Base-by-base conservation (phyloP, 1,284 basidiomycete genomes). In the Anthracocystis walkeri region DNA sequence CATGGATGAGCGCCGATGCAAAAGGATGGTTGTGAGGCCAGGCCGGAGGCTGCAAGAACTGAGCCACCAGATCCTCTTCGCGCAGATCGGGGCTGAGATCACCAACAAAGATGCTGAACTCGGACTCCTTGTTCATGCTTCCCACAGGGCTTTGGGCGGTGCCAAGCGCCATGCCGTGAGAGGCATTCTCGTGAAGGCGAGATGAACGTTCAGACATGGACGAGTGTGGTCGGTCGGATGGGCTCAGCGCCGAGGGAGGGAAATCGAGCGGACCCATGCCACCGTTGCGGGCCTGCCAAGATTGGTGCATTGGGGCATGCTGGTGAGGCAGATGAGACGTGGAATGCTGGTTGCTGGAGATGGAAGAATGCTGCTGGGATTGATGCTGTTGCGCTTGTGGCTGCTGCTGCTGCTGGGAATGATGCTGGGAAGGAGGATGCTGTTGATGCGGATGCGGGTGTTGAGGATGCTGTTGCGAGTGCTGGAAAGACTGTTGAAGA, bases 51-150 rank as follows among this genome's bases (percentile, higher is more conserved):
- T 76, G 65, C n/a, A 78, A 29, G 64, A 84, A 85, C 53, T 81
- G 79, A 5, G 60, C 58, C 0, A 82, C 74, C 3, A 84, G 58
- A 56, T 85, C 83, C 18, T 81, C 79, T 35, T 85, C 81, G 31
- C 74, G 76, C 35, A 84, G 60, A 35, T 81, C 77, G 3, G 75
- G 74, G 27, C 71, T 74, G 4, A 83, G 72, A 12, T 81, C 79
- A 11, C 80, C 79, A 2, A 84, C 76, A 53, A 82, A 78, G 65
- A 83, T 75, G 67, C 77, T 79, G 60, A 74, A 81, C 45, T 76
- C 71, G 29, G 73, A 54, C 10, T 70, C 75, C 55, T 66, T 72
- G 59, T 68, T 52, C 40, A 62, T 31, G 16, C 53, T 31, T n/a
- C 61, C 46, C 11, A 65, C 66, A 7, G 72, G 62, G 23, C 68